These are phyloP conservation scores for Diaporthe capsici DNA, from an alignment of 2,329 filamentous ascomycete species.

Conservation along the genomic window DNA sequence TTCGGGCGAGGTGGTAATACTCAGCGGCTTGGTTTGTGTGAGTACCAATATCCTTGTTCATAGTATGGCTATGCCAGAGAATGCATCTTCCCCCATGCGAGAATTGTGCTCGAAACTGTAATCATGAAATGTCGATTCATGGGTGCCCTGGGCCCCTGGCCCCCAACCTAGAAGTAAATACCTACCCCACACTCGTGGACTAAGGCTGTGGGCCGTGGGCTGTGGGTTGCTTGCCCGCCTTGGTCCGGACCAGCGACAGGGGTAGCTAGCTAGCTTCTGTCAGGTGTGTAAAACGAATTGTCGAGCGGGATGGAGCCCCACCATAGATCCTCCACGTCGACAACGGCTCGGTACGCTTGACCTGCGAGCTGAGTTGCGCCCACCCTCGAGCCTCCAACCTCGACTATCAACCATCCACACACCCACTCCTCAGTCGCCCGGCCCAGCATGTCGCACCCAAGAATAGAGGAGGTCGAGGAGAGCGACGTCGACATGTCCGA, in stretches of 20 bases:
- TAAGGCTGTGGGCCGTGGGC: not conserved
- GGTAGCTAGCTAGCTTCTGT: conserved; percentile 28
- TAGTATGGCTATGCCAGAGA: not conserved
- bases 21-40: not conserved
- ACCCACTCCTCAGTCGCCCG: not conserved
- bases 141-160: not conserved
- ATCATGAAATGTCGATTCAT: conserved; percentile 1
- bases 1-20: not conserved
- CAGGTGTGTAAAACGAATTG: conserved; percentile 7
- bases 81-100: not conserved
- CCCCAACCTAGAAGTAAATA: not conserved
- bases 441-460: conserved; percentile 81
- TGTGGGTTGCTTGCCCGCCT: not conserved
- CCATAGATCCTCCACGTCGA: conserved; percentile 38
- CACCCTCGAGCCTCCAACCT: not conserved
- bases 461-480: conserved; percentile 94
- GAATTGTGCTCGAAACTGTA: not conserved
- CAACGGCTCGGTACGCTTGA: not conserved
- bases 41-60: not conserved
- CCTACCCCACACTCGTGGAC: conserved; percentile 2
- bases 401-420: not conserved
- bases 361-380: not conserved
- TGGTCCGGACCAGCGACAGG: not conserved
- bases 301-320: conserved; percentile 27
- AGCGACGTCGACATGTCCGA: conserved; percentile 81